Conservation (phyloP, 148 eudicot species). For the Silene latifolia region DNA sequence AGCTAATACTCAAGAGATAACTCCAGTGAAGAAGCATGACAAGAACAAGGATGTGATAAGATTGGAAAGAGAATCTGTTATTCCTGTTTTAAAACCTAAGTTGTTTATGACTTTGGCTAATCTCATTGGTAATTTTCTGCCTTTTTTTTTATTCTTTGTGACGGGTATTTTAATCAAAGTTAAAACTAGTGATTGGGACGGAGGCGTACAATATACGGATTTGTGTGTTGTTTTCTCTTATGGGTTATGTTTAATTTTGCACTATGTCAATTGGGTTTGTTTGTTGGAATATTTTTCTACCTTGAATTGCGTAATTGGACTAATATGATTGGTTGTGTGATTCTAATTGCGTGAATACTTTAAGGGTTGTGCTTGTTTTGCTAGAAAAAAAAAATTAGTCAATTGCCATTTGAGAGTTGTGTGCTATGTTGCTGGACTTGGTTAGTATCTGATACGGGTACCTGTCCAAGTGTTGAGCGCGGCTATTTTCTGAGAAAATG, state of each 20-base stretch:
- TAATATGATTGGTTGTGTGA: not conserved
- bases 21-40: not conserved
- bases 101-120: slow-evolving; percentile 18
- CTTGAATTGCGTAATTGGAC: not conserved
- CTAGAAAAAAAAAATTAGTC: too few relatives aligned
- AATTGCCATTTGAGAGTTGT: not conserved
- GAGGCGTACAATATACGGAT: too few relatives aligned
- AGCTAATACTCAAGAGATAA: not conserved
- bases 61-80: slow-evolving; percentile 13
- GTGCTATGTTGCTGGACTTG: not conserved
- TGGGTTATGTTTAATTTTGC: too few relatives aligned
- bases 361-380: too few relatives aligned
- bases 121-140: slow-evolving; percentile 8
- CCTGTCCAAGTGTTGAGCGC: not conserved
- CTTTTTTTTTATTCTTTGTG: too few relatives aligned
- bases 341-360: too few relatives aligned
- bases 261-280: too few relatives aligned
- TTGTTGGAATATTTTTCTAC: not conserved
- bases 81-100: slow-evolving; percentile 13
- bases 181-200: too few relatives aligned
- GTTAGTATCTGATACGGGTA: not conserved
- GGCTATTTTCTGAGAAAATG: not conserved
- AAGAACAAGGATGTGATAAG: not conserved
- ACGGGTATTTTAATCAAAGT: too few relatives aligned
- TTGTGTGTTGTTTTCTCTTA: not conserved